phyloP scores from a whole-genome alignment of 306 rosid species.

The Rubus idaeus region DNA sequence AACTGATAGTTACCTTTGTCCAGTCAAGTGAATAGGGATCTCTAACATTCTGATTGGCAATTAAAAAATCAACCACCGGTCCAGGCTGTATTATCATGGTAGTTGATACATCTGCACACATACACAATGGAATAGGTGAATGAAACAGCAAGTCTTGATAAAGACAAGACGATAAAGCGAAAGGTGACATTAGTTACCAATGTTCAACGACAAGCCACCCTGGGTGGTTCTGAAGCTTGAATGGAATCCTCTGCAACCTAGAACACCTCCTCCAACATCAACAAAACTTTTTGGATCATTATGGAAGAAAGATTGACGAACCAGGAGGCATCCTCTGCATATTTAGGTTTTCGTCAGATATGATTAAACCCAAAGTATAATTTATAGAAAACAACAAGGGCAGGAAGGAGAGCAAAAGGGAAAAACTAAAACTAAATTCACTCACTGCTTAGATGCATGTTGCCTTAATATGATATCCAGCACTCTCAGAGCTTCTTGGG shows the following conservation, averaged over 20 bases:
- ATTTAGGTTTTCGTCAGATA: background rate
- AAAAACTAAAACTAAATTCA: slow-evolving; percentile 2
- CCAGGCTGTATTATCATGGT: slow-evolving; percentile 89
- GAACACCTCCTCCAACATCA: slow-evolving; percentile 90
- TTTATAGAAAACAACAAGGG: background rate
- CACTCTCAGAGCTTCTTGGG: slow-evolving; percentile 84
- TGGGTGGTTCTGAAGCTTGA: slow-evolving; percentile 91
- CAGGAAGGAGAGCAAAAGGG: background rate
- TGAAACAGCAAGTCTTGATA: background rate
- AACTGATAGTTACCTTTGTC: slow-evolving; percentile 58
- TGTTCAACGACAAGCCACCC: slow-evolving; percentile 78
- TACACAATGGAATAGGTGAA: background rate
- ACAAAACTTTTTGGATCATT: slow-evolving; percentile 55
- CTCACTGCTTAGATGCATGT: slow-evolving; percentile 93
- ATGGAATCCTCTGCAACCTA: slow-evolving; percentile 87
- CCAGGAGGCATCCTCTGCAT: slow-evolving; percentile 93
- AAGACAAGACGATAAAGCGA: background rate
- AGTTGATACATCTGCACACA: slow-evolving; percentile 73
- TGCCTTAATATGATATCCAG: slow-evolving; percentile 82
- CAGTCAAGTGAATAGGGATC: slow-evolving; percentile 75
- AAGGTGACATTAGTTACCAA: slow-evolving; percentile 41
- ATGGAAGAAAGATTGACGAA: slow-evolving; percentile 83
- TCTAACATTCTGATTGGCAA: slow-evolving; percentile 69
- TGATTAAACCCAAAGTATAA: background rate
- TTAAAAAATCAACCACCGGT: slow-evolving; percentile 86